A percentile compares a stretch with the other conserved stretches of the same genome.
These are phyloP conservation scores for Phlebiopsis flavidoalba DNA, from an alignment of 768 basidiomycete genomes.

Conservation along the genomic window DNA sequence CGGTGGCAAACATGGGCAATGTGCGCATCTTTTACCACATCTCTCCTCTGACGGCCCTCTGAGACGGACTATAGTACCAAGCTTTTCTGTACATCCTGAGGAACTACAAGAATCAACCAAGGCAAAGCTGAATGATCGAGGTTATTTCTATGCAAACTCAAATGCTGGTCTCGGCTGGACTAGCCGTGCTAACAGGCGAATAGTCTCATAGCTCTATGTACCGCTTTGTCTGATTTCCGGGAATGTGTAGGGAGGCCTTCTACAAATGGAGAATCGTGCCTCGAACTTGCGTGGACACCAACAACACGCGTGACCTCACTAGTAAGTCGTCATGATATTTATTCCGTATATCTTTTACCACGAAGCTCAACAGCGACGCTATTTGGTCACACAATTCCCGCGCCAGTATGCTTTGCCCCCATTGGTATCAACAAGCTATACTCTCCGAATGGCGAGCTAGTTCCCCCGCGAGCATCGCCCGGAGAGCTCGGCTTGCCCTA, in stretches of 20 bases:
- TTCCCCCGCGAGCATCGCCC: slow-evolving; percentile 38
- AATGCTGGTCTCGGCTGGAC: slow-evolving; percentile 52
- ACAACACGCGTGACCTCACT: slow-evolving; percentile 40
- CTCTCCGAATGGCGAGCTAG: slow-evolving; percentile 38
- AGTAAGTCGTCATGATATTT: slow-evolving; percentile 21
- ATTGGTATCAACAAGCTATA: slow-evolving; percentile 54
- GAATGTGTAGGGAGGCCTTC: slow-evolving; percentile 39
- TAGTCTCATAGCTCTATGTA: not conserved
- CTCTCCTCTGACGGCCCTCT: too few relatives aligned
- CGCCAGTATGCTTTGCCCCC: slow-evolving; percentile 50
- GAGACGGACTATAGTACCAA: slow-evolving; percentile 26
- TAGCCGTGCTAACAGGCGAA: slow-evolving; percentile 41
- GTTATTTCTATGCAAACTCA: slow-evolving; percentile 47
- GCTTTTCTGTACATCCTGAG: slow-evolving; percentile 39
- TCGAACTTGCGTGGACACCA: slow-evolving; percentile 49
- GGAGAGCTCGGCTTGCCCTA: slow-evolving; percentile 47
- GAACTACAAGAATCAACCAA: slow-evolving; percentile 36
- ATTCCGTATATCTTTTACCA: not conserved
- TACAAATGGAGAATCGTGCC: slow-evolving; percentile 53
- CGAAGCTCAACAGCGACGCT: slow-evolving; percentile 28
- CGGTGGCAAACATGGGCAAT: slow-evolving; percentile 31
- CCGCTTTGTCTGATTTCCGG: not conserved
- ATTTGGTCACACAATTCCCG: slow-evolving; percentile 44
- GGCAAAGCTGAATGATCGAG: slow-evolving; percentile 39
- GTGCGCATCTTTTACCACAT: slow-evolving; percentile 20